These are phyloP conservation scores for Scheffersomyces quercinus DNA, from an alignment of 1,139 yeast species.

Conservation along the genomic window DNA sequence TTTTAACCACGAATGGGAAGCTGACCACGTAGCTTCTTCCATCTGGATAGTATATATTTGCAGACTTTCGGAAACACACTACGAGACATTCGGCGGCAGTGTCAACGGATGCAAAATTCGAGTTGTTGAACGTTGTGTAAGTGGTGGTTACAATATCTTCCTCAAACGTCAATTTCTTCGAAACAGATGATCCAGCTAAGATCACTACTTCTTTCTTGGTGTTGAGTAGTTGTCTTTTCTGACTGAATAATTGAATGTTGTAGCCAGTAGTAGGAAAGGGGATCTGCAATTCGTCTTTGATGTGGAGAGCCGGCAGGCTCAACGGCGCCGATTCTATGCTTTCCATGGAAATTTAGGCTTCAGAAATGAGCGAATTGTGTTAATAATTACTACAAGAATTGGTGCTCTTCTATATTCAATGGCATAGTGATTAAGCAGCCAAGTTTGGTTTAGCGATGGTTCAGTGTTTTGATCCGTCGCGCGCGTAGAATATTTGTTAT, in stretches of 20 bases:
- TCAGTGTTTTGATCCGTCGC: too few relatives aligned
- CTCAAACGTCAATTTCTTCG: constrained; percentile 50
- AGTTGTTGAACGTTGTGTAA: constrained; percentile 40
- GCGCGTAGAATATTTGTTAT: too few relatives aligned
- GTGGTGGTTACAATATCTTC: constrained; percentile 49
- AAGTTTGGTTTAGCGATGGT: too few relatives aligned
- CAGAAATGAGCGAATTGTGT: too few relatives aligned
- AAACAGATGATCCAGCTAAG: constrained; percentile 49
- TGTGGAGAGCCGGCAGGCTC: constrained; percentile 19
- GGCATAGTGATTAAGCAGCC: too few relatives aligned
- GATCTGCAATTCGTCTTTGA: constrained; percentile 15
- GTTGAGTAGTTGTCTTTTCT: constrained; percentile 32
- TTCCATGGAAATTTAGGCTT: background rate
- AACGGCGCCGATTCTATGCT: constrained; percentile 4
- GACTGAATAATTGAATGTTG: constrained; percentile 23
- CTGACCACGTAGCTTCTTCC: constrained; percentile 61
- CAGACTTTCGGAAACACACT: constrained; percentile 51
- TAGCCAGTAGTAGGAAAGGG: constrained; percentile 19
- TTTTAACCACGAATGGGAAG: constrained; percentile 61
- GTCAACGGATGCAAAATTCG: constrained; percentile 3
- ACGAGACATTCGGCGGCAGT: constrained; percentile 36
- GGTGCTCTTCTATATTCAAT: too few relatives aligned
- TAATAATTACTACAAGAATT: too few relatives aligned
- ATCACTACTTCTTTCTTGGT: constrained; percentile 37
- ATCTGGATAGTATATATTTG: constrained; percentile 56